Evolutionary conservation across 2,329 filamentous ascomycete species (phyloP), one percentile per base, ranked within the genome.

Genomic region (Venturia oleaginea): DNA sequence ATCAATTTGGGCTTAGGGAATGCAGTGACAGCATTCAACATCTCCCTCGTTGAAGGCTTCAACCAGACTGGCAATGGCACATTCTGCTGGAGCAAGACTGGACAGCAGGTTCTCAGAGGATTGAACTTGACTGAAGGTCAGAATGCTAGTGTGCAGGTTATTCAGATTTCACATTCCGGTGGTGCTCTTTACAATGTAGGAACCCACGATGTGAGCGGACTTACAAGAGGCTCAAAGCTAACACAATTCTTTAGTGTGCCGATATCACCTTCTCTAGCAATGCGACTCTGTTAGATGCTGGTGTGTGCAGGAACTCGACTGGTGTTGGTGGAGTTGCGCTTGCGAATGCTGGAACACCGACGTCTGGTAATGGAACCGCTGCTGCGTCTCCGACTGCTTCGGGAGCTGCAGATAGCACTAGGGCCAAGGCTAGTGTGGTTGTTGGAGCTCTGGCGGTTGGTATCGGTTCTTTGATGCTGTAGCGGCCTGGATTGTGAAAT

Each of bases 41-140:
- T 80, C 67, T 72, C 71, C 19, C 72, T 81, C 19, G 71, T 79
- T 4, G 69, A 72, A 22, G 69, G 72, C 51, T 79, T 80, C 71
- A 81, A 81, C 68, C 77, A 80, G 70, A 81, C 79, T 0, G 76
- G 76, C n/a, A 76, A 77, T 15, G 79, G 79, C 5, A 75, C 77
- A 0, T 77, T 80, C 62, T 81, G 79, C 67, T 71, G 80, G 13
- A 74, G 76, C 13, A 73, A 76, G 43, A 68, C 77, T 13, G 66
- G 71, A 13, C 60, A 71, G 62, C 60, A 67, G 4, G 67, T 68
- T 13, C 66, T 75, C 13, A 72, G 69, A 24, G 69, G 57, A 1
- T 62, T 67, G 30, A 62, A 62, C 60, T 2, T 66, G 40, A 55
- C 51, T 4, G 75, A 77, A 22, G 79, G 78, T 1, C 67, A 71